Evolutionary conservation across 805 yeast genomes (phyloP).

Genomic region (Suhomyces sp.): DNA sequence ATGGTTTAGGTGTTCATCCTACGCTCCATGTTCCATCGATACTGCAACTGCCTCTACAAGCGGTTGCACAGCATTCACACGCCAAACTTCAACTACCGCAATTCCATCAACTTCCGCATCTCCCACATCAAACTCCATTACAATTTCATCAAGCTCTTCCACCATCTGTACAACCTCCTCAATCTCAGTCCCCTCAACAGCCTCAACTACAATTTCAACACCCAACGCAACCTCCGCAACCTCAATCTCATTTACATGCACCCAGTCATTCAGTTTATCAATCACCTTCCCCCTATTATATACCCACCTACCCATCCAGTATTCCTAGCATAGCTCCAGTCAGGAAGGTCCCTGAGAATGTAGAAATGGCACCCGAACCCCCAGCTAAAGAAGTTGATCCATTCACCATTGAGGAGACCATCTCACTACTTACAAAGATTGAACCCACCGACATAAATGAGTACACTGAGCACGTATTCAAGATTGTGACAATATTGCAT

Average conservation of each 20-base stretch:
- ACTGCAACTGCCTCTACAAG: slow-evolving; percentile 5
- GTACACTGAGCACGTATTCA: slow-evolving; percentile 37
- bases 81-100: not conserved
- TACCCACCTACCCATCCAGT: not conserved
- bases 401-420: slow-evolving; percentile 20
- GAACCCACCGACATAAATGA: slow-evolving; percentile 31
- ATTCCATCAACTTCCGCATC: slow-evolving; percentile 4
- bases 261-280: slow-evolving; percentile 3
- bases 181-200: not conserved
- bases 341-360: not conserved
- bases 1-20: slow-evolving; percentile 1
- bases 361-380: not conserved
- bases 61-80: not conserved
- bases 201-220: slow-evolving; percentile 4
- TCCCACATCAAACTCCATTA: not conserved
- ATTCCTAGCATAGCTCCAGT: slow-evolving; percentile 1
- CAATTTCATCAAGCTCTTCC: slow-evolving; percentile 2
- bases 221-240: slow-evolving; percentile 6
- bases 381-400: not conserved
- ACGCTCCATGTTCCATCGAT: not conserved
- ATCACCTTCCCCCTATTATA: slow-evolving; percentile 1
- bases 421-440: slow-evolving; percentile 24
- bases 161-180: slow-evolving; percentile 1
- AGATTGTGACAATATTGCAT: slow-evolving; percentile 25
- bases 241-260: slow-evolving; percentile 8